Evolutionary conservation across 768 basidiomycete genomes (phyloP).

Genomic region (Panus rudis): DNA sequence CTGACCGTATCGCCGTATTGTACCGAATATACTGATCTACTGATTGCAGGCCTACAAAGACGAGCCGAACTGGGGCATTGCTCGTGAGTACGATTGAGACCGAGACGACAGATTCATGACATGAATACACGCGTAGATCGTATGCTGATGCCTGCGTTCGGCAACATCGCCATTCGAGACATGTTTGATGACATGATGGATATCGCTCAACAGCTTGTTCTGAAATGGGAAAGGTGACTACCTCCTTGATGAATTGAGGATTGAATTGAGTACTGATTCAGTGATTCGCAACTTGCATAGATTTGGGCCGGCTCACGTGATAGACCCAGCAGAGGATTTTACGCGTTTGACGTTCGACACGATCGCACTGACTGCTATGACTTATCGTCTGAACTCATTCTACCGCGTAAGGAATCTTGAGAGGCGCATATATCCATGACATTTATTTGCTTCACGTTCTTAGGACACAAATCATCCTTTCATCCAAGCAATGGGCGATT

Average conservation of each 20-base stretch:
- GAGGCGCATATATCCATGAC: not conserved
- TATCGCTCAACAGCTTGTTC: conserved; percentile 34
- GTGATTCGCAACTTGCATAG: conserved; percentile 17
- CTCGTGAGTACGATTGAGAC: conserved; percentile 26
- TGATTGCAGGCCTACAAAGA: conserved; percentile 25
- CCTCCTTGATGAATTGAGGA: not conserved
- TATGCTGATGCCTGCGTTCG: conserved; percentile 36
- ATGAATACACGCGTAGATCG: conserved; percentile 21
- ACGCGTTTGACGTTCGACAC: conserved; percentile 43
- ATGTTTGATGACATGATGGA: conserved; percentile 47
- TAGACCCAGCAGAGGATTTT: conserved; percentile 40
- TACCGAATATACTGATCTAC: not conserved
- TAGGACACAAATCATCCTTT: conserved; percentile 33
- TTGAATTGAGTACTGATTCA: not conserved
- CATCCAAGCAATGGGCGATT: conserved; percentile 33
- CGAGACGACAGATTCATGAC: not conserved
- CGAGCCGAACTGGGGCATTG: conserved; percentile 41
- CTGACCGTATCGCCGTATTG: not conserved
- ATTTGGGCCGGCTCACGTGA: conserved; percentile 34
- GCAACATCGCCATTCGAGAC: conserved; percentile 32
- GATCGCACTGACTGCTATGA: conserved; percentile 39
- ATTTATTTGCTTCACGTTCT: not conserved
- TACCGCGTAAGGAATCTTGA: conserved; percentile 24
- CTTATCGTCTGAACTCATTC: conserved; percentile 38
- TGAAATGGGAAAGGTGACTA: conserved; percentile 36